A percentile compares a stretch with the other conserved stretches of the same genome.
phyloP scores from a whole-genome alignment of 345 rosid genomes.

The Rhodamnia argentea region DNA sequence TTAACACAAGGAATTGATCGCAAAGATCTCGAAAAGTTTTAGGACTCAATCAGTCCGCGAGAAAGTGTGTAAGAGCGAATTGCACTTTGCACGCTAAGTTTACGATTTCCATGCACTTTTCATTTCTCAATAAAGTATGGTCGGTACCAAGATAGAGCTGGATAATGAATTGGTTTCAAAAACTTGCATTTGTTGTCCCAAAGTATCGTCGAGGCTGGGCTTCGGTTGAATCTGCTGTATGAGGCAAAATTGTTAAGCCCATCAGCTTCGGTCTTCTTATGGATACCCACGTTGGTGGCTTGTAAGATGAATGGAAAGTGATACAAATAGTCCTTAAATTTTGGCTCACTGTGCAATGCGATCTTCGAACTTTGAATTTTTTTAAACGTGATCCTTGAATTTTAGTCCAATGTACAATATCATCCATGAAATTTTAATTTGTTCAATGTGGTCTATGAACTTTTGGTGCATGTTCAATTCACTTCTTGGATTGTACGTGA shows the following conservation, averaged over 20 bases:
- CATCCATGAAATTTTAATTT: too few relatives aligned
- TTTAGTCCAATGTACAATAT: too few relatives aligned
- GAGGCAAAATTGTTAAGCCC: background rate
- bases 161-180: background rate
- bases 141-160: background rate
- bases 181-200: background rate
- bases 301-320: too few relatives aligned
- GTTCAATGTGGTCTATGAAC: too few relatives aligned
- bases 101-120: background rate
- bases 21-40: background rate
- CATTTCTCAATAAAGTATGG: background rate
- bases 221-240: background rate
- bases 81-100: background rate
- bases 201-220: background rate
- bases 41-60: background rate
- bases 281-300: background rate
- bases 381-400: too few relatives aligned
- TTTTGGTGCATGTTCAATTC: too few relatives aligned
- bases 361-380: too few relatives aligned
- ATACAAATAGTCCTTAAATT: too few relatives aligned
- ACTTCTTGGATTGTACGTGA: too few relatives aligned
- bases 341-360: too few relatives aligned
- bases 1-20: background rate
- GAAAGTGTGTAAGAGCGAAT: background rate
- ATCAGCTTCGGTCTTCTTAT: background rate